phyloP scores from a whole-genome alignment of 495 filamentous ascomycete species.

The Hypomontagnella monticulosa region DNA sequence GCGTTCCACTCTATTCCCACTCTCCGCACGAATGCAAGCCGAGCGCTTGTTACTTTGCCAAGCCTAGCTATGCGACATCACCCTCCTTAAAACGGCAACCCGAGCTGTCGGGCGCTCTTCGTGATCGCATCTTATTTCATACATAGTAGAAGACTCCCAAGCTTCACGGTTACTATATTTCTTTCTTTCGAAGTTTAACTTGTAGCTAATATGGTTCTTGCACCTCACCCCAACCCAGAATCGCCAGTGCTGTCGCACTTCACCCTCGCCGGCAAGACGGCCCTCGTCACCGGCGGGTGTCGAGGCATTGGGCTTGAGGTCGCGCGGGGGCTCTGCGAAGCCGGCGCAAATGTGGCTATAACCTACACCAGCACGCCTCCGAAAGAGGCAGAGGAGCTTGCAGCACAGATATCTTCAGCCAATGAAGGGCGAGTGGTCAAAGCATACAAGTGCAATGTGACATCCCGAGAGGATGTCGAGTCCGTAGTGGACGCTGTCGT shows the following conservation, averaged over 20 bases:
- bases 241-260: conserved; percentile 49
- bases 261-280: conserved; percentile 54
- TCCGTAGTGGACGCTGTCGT: conserved; percentile 24
- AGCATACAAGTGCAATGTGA: conserved; percentile 40
- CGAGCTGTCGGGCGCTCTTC: neutral
- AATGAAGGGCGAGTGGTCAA: conserved; percentile 35
- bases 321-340: conserved; percentile 51
- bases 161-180: neutral
- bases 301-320: conserved; percentile 55
- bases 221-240: conserved; percentile 37
- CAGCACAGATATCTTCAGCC: conserved; percentile 27
- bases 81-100: conserved; percentile 13
- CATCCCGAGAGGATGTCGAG: conserved; percentile 33
- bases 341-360: conserved; percentile 52
- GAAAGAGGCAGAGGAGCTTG: conserved; percentile 33
- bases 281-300: conserved; percentile 57
- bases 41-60: conserved; percentile 28
- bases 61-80: conserved; percentile 1
- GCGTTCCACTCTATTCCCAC: conserved; percentile 17
- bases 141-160: too few species aligned
- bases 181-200: neutral
- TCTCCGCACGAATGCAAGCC: conserved; percentile 36
- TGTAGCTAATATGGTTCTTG: conserved; percentile 37
- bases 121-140: too few species aligned
- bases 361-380: conserved; percentile 44